Base-by-base conservation (phyloP, 2,329 filamentous ascomycete genomes). In the Calonectria leucothoes region DNA sequence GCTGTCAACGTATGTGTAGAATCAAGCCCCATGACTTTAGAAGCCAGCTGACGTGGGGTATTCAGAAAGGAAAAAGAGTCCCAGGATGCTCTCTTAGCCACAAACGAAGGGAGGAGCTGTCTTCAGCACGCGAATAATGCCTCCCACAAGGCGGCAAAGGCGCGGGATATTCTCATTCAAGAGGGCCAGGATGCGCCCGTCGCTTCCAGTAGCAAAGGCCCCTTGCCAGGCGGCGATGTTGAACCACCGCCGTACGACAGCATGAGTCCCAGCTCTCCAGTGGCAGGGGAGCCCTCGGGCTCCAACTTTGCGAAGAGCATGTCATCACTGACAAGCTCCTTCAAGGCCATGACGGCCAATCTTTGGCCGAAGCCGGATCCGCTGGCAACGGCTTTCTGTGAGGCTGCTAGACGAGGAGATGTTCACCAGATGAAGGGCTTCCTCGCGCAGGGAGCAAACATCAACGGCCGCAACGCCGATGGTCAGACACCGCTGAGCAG, bases 321-420 rank as follows among this genome's bases (percentile, higher is more conserved):
- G 29, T 82, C 81, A 2, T 83, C 82, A 0, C 29, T 86, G 29
- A 81, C 81, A 3, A 79, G 82, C 27, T 82, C 83, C 0, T 83
- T 85, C 76, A 84, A 83, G 25, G 84, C 83, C 14, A 79, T 85
- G 70, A 83, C 83, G 0, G 74, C 82, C 8, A 75, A 75, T 10
- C 73, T 86, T 6, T 76, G 79, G 29, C 39, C 83, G 0, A 84
- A 84, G n/a, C 83, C 84, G 0, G 84, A 85, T 17, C 84, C 84
- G 1, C 71, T 86, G 4, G 84, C 83, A 0, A 82, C 82, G 0
- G 83, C 84, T 1, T 81, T 85, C 23, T 85, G 84, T 20, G 79
- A 85, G 39, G 84, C 84, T 1, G 79, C 81, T 3, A 74, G 80
- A 1, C 75, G 78, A 1, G 84, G 84, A 0, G 82, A 85, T n/a